Evolutionary conservation across 345 rosid species (phyloP).

Genomic region (Noccaea caerulescens): DNA sequence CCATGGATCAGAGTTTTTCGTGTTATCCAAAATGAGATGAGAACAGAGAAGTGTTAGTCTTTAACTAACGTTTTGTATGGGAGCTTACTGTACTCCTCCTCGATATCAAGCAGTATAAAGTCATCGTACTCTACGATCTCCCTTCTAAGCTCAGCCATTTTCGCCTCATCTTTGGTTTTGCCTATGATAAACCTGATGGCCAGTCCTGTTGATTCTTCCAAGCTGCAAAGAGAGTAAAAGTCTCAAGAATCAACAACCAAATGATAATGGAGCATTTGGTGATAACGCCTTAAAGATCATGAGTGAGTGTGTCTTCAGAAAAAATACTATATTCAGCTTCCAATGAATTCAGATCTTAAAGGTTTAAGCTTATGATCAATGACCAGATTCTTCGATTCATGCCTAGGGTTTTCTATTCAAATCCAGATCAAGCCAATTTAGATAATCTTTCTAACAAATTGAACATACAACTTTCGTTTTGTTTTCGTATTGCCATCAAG

Average conservation of each 20-base stretch:
- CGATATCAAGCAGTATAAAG: conserved; percentile 79
- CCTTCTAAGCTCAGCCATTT: conserved; percentile 67
- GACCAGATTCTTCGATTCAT: conserved; percentile 25
- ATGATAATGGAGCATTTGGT: conserved; percentile 10
- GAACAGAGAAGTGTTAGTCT: conserved; percentile 11
- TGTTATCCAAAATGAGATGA: neutral
- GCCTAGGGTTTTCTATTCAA: neutral
- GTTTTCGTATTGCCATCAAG: too few relatives aligned
- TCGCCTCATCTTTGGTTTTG: conserved; percentile 56
- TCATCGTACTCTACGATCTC: conserved; percentile 85
- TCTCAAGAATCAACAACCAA: neutral
- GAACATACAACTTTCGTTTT: too few relatives aligned
- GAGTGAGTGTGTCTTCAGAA: too few relatives aligned
- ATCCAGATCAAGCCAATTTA: conserved; percentile 15
- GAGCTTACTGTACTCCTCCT: conserved; percentile 98
- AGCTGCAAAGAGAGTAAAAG: conserved; percentile 45
- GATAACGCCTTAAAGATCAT: neutral
- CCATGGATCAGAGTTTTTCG: neutral
- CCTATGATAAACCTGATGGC: conserved; percentile 84
- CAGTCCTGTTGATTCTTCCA: conserved; percentile 90
- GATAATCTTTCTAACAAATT: too few relatives aligned
- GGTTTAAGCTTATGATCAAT: conserved; percentile 10
- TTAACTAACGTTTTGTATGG: conserved; percentile 95
- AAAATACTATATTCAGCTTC: conserved; percentile 7
- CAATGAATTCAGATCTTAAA: conserved; percentile 21